Evolutionary conservation across 768 basidiomycete species (phyloP), one percentile per base, ranked within the genome.

Genomic region (Termitomyces sp.): DNA sequence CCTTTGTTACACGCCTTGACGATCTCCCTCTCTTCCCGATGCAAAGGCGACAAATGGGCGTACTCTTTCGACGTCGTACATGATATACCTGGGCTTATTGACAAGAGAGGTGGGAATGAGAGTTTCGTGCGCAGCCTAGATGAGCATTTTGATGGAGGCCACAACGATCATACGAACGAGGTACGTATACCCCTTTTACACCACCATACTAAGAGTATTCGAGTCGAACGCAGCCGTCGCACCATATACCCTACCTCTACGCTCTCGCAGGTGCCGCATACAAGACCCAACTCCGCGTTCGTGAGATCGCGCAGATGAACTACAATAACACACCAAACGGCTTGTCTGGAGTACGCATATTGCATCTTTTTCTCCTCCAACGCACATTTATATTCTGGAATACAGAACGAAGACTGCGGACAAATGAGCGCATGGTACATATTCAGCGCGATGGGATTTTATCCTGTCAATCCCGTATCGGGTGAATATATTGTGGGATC

Each of bases 381-480:
- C 16, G 34, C 8, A 5, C 9, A 4, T 14, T 37, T 9, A 31
- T 14, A 11, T 21, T 41, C 44, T 50, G 6, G 8, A 53, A 10
- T 54, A 25, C 58, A 91, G 87, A 94, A 93, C 63, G 91, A 94
- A 67, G 91, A 94, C 65, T 92, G 90, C 61, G 90, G 91, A 1
- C 91, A 94, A 67, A 93, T 93, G 91, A 90, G 87, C 63, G 88
- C 90, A 0, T 93, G 91, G 91, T 92, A 86, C 63, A 78, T 92
- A 14, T 92, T 91, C 72, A 86, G 83, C 49, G 83, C 89, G 0
- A 77, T 94, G 69, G 90, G 91, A 1, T 89, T 93, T 69, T 93
- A 93, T 63, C 90, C 89, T 37, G 89, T 92, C 40, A 87, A 92
- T 65, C 91, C 91, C 0, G 87, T 87, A 0, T 88, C 86, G 0